A percentile compares a stretch with the other conserved stretches of the same genome.
Evolutionary conservation across 441 rosid genomes (phyloP).

Genomic region (Aquilaria agallochum): DNA sequence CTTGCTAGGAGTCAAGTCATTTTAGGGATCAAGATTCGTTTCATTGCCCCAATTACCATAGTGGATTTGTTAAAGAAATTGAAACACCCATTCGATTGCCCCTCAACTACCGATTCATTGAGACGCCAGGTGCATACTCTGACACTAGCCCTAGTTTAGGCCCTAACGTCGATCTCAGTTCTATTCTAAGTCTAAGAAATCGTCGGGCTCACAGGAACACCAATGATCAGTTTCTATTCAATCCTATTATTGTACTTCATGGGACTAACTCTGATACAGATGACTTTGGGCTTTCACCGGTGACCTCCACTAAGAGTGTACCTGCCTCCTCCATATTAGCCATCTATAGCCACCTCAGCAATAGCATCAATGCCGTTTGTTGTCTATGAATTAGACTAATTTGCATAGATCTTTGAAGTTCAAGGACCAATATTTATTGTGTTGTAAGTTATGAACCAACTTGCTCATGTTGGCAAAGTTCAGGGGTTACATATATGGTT

Average conservation of each 20-base stretch:
- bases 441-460: no score
- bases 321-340: conserved; percentile 32
- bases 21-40: conserved; percentile 21
- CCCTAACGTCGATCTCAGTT: conserved; percentile 14
- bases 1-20: conserved; percentile 14
- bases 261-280: conserved; percentile 25
- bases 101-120: conserved; percentile 18
- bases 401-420: no score
- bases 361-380: conserved; percentile 58
- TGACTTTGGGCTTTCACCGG: conserved; percentile 60
- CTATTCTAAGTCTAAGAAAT: conserved; percentile 16
- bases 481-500: no score
- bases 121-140: conserved; percentile 13
- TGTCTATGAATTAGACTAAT: no score
- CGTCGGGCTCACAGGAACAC: conserved; percentile 26
- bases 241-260: conserved; percentile 57
- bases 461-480: no score
- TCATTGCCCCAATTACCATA: conserved; percentile 43
- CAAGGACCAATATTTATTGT: no score
- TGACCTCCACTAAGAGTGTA: conserved; percentile 40
- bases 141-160: conserved; percentile 9
- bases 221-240: conserved; percentile 49
- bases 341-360: conserved; percentile 52
- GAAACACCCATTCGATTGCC: conserved; percentile 25
- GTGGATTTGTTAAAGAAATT: conserved; percentile 46